Conservation (phyloP, 345 rosid genomes). For the Microcos paniculata region DNA sequence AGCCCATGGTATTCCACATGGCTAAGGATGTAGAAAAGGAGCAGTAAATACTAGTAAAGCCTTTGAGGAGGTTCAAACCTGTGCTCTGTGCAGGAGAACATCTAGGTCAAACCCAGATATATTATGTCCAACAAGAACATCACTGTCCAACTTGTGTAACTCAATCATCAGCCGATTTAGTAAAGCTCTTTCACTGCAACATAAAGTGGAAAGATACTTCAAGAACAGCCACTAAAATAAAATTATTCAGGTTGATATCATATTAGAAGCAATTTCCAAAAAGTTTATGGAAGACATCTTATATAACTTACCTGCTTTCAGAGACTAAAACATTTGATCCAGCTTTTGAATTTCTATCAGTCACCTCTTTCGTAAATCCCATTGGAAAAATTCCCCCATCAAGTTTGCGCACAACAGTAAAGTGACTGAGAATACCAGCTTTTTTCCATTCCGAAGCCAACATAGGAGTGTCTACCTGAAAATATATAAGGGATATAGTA, state of each 20-base stretch:
- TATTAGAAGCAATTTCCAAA: conserved; percentile 12
- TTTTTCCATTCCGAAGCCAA: conserved; percentile 80
- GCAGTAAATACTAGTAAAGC: conserved; percentile 7
- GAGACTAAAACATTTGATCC: conserved; percentile 68
- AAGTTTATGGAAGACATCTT: conserved; percentile 5
- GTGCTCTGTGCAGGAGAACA: conserved; percentile 89
- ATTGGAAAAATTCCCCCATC: conserved; percentile 89
- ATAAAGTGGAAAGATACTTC: conserved; percentile 16
- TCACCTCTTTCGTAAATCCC: conserved; percentile 89
- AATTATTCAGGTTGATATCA: neutral
- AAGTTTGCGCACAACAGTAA: conserved; percentile 88
- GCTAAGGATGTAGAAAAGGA: neutral
- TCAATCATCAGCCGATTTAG: conserved; percentile 85
- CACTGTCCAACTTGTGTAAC: conserved; percentile 83
- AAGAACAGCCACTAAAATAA: neutral
- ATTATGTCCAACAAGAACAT: conserved; percentile 96
- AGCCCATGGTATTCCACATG: neutral
- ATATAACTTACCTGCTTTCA: conserved; percentile 71
- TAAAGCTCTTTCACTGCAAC: conserved; percentile 92
- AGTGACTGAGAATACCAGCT: conserved; percentile 79
- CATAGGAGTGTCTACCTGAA: conserved; percentile 96
- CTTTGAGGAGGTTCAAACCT: conserved; percentile 46
- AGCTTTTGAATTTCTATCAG: conserved; percentile 76
- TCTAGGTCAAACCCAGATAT: conserved; percentile 97
- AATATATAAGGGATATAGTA: conserved; percentile 25